Evolutionary conservation across 2,329 filamentous ascomycete species (phyloP).

Genomic region (Alternaria metachromatica): DNA sequence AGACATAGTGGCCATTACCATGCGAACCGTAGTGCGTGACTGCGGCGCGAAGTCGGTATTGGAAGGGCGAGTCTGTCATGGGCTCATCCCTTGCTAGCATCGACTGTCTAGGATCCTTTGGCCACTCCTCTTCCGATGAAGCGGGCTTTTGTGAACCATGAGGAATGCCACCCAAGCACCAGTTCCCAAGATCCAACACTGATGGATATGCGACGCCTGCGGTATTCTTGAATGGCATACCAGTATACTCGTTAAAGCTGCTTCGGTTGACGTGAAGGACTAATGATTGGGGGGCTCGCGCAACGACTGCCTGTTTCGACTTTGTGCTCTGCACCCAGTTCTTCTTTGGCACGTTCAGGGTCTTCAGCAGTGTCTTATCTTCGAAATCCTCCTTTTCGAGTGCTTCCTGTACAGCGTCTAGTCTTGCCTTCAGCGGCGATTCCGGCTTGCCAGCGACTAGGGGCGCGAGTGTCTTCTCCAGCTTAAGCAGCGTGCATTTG

Average conservation of each 20-base stretch:
- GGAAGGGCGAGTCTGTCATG: slow-evolving; percentile 44
- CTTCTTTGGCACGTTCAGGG: slow-evolving; percentile 60
- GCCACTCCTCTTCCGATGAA: slow-evolving; percentile 69
- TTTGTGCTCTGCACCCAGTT: slow-evolving; percentile 80
- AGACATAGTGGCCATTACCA: slow-evolving; percentile 95
- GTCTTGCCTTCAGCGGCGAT: slow-evolving; percentile 58
- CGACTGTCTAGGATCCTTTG: slow-evolving; percentile 69
- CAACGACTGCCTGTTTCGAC: slow-evolving; percentile 86
- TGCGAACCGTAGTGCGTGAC: slow-evolving; percentile 90
- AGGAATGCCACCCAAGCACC: slow-evolving; percentile 73
- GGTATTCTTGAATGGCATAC: slow-evolving; percentile 81
- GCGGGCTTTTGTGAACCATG: slow-evolving; percentile 35
- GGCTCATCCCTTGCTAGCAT: slow-evolving; percentile 67
- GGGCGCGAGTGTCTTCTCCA: slow-evolving; percentile 50
- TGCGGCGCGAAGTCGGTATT: slow-evolving; percentile 82
- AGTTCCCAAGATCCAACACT: slow-evolving; percentile 77
- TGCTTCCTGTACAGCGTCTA: slow-evolving; percentile 72
- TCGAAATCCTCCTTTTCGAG: slow-evolving; percentile 79
- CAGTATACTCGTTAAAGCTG: slow-evolving; percentile 84
- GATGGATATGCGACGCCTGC: slow-evolving; percentile 79
- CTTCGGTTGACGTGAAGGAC: slow-evolving; percentile 91
- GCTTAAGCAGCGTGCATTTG: slow-evolving; percentile 80
- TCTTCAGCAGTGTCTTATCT: slow-evolving; percentile 58
- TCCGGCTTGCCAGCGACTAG: slow-evolving; percentile 42
- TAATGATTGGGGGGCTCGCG: slow-evolving; percentile 78